phyloP scores from a whole-genome alignment of 1,284 basidiomycete species.

The Coniophora puteana region DNA sequence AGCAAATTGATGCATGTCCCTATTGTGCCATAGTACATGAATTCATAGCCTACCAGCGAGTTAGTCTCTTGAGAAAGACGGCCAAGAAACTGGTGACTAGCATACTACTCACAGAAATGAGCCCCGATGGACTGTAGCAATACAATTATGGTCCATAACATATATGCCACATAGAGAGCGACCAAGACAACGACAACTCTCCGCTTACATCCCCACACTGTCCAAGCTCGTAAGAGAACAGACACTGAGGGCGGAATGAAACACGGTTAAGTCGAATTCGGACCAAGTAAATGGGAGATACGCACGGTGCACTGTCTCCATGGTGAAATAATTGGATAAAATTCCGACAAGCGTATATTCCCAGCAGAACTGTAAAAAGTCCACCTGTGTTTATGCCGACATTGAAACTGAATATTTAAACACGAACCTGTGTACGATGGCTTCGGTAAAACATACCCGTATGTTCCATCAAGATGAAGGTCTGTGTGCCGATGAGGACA shows the following conservation, averaged over 20 bases:
- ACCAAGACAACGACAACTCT: neutral
- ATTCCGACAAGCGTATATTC: neutral
- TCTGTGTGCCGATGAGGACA: neutral
- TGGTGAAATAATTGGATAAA: neutral
- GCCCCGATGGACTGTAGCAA: too few species aligned
- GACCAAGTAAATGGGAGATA: neutral
- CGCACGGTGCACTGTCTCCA: conserved; percentile 1
- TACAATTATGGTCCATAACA: too few species aligned
- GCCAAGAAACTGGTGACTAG: too few species aligned
- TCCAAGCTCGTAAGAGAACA: neutral
- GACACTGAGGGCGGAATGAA: too few species aligned
- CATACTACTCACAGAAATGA: too few species aligned
- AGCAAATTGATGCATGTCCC: too few species aligned
- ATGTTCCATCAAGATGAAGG: neutral
- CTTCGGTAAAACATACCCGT: neutral
- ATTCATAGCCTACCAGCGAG: too few species aligned
- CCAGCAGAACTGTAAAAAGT: neutral
- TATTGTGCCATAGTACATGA: too few species aligned
- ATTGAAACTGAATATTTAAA: neutral
- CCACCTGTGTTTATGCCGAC: neutral
- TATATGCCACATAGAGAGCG: neutral
- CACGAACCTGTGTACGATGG: neutral
- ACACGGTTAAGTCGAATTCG: too few species aligned
- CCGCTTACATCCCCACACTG: neutral
- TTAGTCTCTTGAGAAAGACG: too few species aligned